phyloP scores from a whole-genome alignment of 1,139 yeast species.

The Scheffersomyces illinoinensis region DNA sequence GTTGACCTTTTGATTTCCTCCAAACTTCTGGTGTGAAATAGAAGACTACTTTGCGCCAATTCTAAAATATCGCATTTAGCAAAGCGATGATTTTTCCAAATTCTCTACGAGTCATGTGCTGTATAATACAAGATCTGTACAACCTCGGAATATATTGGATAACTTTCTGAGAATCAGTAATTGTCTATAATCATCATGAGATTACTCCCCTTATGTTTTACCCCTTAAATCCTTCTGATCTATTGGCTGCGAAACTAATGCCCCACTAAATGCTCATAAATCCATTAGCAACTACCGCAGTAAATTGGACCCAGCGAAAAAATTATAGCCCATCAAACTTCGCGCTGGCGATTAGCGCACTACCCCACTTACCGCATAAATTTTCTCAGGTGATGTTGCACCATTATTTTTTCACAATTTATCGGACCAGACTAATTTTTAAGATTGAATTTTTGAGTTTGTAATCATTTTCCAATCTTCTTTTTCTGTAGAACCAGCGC shows the following conservation, averaged over 20 bases:
- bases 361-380: neutral
- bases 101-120: no score
- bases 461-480: neutral
- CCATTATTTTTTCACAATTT: neutral
- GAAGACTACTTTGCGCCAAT: no score
- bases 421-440: neutral
- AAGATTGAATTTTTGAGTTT: neutral
- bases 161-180: no score
- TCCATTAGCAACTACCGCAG: neutral
- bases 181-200: neutral
- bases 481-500: neutral
- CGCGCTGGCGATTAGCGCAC: neutral
- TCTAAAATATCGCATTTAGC: no score
- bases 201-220: neutral
- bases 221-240: neutral
- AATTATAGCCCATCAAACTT: neutral
- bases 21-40: no score
- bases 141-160: neutral
- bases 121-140: neutral
- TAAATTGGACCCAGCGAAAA: neutral
- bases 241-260: neutral
- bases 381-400: conserved; percentile 1
- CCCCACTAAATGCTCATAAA: neutral
- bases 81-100: no score
- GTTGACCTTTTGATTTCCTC: no score